Percentiles rank a stretch among this genome's conserved stretches.
These are phyloP conservation scores for Coemansia sp. DNA, from an alignment of 192 early-diverging fungal species.

Conservation along the genomic window DNA sequence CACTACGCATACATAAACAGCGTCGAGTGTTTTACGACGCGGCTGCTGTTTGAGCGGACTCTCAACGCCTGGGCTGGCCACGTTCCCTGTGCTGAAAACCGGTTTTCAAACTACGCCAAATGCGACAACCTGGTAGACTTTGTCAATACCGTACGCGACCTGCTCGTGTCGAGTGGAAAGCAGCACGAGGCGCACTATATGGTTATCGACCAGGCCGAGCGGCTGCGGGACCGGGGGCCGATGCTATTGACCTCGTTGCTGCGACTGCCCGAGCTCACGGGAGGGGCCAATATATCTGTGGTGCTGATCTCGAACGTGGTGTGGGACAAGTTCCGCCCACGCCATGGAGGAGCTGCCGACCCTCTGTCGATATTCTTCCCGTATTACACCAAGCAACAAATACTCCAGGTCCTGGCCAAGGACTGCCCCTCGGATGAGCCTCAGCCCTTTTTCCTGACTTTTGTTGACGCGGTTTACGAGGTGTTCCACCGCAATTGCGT, in stretches of 20 bases:
- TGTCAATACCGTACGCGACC: slow-evolving; percentile 41
- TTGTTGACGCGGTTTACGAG: slow-evolving; percentile 78
- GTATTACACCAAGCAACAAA: slow-evolving; percentile 71
- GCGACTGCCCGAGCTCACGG: slow-evolving; percentile 63
- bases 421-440: slow-evolving; percentile 66
- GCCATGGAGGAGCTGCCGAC: slow-evolving; percentile 60
- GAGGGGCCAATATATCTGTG: slow-evolving; percentile 60
- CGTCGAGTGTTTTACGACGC: slow-evolving; percentile 71
- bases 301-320: slow-evolving; percentile 70
- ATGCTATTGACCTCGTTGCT: slow-evolving; percentile 68
- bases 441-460: slow-evolving; percentile 63
- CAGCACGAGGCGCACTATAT: slow-evolving; percentile 38
- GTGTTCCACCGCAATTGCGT: slow-evolving; percentile 77
- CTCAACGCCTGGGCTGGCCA: slow-evolving; percentile 64
- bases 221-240: slow-evolving; percentile 67
- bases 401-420: slow-evolving; percentile 64
- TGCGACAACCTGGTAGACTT: slow-evolving; percentile 75
- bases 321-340: slow-evolving; percentile 77
- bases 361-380: slow-evolving; percentile 71
- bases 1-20: slow-evolving; percentile 64
- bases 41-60: slow-evolving; percentile 75
- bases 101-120: slow-evolving; percentile 50
- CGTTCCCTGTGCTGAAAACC: slow-evolving; percentile 50
- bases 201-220: slow-evolving; percentile 78
- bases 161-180: slow-evolving; percentile 11